These are phyloP conservation scores for Cercospora sesami DNA, from an alignment of 2,329 filamentous ascomycete species.

Conservation along the genomic window DNA sequence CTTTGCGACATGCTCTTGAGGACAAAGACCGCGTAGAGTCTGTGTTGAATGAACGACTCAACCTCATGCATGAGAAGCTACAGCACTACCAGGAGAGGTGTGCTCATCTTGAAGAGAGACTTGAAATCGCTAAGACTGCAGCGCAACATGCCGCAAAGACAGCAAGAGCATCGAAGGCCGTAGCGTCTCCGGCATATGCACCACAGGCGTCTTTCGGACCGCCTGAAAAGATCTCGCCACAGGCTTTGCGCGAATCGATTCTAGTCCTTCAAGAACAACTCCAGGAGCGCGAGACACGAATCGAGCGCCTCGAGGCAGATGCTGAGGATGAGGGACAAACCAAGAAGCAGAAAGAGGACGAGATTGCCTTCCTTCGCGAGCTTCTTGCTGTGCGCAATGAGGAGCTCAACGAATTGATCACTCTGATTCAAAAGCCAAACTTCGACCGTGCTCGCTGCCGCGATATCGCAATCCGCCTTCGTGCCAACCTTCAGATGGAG, in stretches of 20 bases:
- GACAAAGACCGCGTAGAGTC: slow-evolving; percentile 79
- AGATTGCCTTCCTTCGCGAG: slow-evolving; percentile 93
- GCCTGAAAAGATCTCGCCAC: slow-evolving; percentile 87
- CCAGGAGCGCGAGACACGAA: slow-evolving; percentile 85
- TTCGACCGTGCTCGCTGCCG: slow-evolving; percentile 79
- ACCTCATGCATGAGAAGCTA: slow-evolving; percentile 78
- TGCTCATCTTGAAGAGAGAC: slow-evolving; percentile 80
- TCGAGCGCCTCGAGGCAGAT: slow-evolving; percentile 79
- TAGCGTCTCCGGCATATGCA: slow-evolving; percentile 41
- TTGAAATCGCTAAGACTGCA: slow-evolving; percentile 85
- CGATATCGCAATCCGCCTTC: slow-evolving; percentile 88
- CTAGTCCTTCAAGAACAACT: slow-evolving; percentile 95
- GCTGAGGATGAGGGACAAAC: slow-evolving; percentile 78
- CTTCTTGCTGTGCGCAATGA: slow-evolving; percentile 85
- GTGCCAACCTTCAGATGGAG: slow-evolving; percentile 96
- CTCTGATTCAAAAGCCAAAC: slow-evolving; percentile 67
- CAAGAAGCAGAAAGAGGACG: slow-evolving; percentile 87
- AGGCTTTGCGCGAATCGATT: slow-evolving; percentile 93
- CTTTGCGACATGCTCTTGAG: slow-evolving; percentile 58
- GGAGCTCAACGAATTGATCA: slow-evolving; percentile 89
- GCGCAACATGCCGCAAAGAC: slow-evolving; percentile 79
- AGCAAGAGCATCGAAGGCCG: slow-evolving; percentile 33
- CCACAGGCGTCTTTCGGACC: slow-evolving; percentile 40
- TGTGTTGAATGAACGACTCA: slow-evolving; percentile 77
- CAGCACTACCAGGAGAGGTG: slow-evolving; percentile 85